Evolutionary conservation across 495 filamentous ascomycete genomes (phyloP).

Genomic region (Penicillium longicatenatum): DNA sequence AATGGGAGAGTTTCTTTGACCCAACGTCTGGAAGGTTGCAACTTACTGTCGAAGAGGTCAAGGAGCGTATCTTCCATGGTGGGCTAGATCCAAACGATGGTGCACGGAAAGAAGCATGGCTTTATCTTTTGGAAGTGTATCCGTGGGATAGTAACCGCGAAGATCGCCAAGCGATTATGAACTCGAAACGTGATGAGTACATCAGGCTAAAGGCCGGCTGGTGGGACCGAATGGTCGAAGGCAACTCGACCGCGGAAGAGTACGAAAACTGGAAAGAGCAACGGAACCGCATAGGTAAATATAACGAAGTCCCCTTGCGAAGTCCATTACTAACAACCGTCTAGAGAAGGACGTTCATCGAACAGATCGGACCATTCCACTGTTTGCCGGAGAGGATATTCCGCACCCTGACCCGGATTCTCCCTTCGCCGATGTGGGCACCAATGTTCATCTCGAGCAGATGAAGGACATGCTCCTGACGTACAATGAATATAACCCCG

Average conservation of each 20-base stretch:
- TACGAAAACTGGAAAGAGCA: conserved; percentile 97
- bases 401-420: conserved; percentile 98
- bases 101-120: conserved; percentile 93
- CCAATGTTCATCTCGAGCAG: conserved; percentile 96
- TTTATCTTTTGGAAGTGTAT: conserved; percentile 89
- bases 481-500: conserved; percentile 94
- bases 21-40: conserved; percentile 67
- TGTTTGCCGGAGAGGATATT: conserved; percentile 95
- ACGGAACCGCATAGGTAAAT: conserved; percentile 84
- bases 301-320: neutral
- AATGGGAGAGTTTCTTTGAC: conserved; percentile 90
- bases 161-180: conserved; percentile 76
- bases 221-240: conserved; percentile 93
- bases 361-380: conserved; percentile 87
- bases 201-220: conserved; percentile 90
- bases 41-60: conserved; percentile 86
- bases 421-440: conserved; percentile 85
- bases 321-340: conserved; percentile 16
- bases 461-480: conserved; percentile 99
- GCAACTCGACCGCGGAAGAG: conserved; percentile 70
- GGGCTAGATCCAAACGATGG: conserved; percentile 87
- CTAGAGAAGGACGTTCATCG: conserved; percentile 97
- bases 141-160: conserved; percentile 84
- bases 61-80: conserved; percentile 94
- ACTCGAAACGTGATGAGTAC: conserved; percentile 89